Base-by-base conservation (phyloP, 2,329 filamentous ascomycete species). In the Verticillium longisporum region DNA sequence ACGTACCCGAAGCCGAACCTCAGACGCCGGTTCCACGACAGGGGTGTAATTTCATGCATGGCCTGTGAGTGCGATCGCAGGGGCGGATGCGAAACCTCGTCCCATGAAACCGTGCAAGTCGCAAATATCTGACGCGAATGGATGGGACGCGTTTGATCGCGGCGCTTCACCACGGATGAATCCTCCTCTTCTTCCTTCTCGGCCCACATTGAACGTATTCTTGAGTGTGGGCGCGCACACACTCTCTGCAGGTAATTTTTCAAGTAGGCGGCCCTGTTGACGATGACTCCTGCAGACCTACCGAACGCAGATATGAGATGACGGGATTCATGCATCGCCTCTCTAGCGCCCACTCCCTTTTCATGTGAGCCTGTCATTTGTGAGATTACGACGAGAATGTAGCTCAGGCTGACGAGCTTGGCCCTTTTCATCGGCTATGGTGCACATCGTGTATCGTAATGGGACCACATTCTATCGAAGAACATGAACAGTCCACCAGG, bases 71-170 rank as follows among this genome's bases (percentile, higher is more conserved):
- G 7, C 41, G 41, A n/a, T n/a, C 41, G 41, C 41, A 50, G 18
- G 18, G 18, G n/a, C n/a, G n/a, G n/a, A 26, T 26, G 41, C 41
- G 41, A 50, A 50, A 50, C 41, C n/a, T 50, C 7, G n/a, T 11
- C n/a, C 2, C 41, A 21, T 72, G 71, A 73, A 72, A 73, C 71
- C 60, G 62, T 59, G 60, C 56, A 64, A 65, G 71, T 71, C 68
- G 67, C 70, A 71, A 66, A 63, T 66, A 67, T 67, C 69, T 67
- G 64, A 69, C 68, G 69, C 64, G 60, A 62, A n/a, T 15, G 55
- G 58, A 62, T 58, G 58, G 58, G 38, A 60, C 37, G 57, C 61
- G 71, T 73, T 72, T 73, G 68, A 72, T 67, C 66, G 65, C 66
- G 67, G 68, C 66, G 69, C 67, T 69, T 55, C 36, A 57, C 37